Conservation (phyloP, 305 asterid genomes). For the Rubia tinctorum region DNA sequence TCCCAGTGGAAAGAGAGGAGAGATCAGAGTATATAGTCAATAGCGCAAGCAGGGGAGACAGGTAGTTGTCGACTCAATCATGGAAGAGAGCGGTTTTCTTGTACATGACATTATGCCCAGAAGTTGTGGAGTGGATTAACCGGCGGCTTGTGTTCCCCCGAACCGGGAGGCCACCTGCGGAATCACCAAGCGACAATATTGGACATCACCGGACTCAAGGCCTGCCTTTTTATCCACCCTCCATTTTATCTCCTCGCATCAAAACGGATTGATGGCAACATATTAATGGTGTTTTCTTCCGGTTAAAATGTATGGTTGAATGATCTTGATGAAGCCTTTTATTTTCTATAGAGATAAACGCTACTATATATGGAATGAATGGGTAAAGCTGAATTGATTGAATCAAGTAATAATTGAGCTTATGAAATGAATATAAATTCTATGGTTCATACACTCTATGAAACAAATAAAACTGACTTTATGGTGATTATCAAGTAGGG, state of each 20-base stretch:
- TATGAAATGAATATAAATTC: too few species aligned
- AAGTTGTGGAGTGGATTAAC: conserved; percentile 47
- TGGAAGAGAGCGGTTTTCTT: too few species aligned
- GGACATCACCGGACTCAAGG: conserved; percentile 41
- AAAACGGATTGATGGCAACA: conserved; percentile 28
- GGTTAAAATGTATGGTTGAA: too few species aligned
- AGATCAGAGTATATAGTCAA: conserved; percentile 38
- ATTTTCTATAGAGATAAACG: too few species aligned
- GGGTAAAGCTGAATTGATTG: too few species aligned
- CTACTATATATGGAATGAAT: too few species aligned
- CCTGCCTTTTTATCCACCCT: conserved; percentile 52
- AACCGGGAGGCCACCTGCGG: conserved; percentile 33
- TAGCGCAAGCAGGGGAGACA: conserved; percentile 63
- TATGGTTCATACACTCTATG: too few species aligned
- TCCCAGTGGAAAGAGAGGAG: conserved; percentile 35
- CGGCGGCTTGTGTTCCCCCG: conserved; percentile 41
- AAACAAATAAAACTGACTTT: too few species aligned
- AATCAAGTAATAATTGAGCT: too few species aligned
- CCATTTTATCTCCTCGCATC: conserved; percentile 48
- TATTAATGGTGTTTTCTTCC: too few species aligned
- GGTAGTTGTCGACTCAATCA: conserved; percentile 44
- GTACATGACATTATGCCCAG: conserved; percentile 35
- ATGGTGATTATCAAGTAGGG: too few species aligned
- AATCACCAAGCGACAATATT: conserved; percentile 46
- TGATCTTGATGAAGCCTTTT: too few species aligned